Conservation (phyloP, 176 grass and related monocot species). For the Zea luxurians region DNA sequence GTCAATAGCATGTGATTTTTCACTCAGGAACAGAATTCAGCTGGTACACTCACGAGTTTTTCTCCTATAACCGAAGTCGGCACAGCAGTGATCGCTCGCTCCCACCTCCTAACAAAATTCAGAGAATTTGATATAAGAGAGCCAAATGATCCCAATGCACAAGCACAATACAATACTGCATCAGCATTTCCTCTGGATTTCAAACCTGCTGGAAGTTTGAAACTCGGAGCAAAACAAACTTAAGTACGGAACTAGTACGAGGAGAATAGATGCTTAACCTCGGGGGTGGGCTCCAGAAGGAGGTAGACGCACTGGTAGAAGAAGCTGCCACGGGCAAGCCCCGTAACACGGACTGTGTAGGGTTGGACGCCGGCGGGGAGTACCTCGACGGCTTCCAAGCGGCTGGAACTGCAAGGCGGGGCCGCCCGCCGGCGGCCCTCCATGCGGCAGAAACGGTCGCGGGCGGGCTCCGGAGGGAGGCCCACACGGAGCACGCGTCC, state of each 20-base stretch:
- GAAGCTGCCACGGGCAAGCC: slow-evolving; percentile 58
- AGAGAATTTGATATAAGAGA: slow-evolving; percentile 1
- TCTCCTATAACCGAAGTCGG: slow-evolving; percentile 63
- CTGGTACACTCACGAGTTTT: slow-evolving; percentile 52
- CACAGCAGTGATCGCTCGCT: slow-evolving; percentile 62
- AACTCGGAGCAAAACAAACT: background rate
- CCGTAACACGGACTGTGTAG: slow-evolving; percentile 58
- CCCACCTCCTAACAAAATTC: slow-evolving; percentile 55
- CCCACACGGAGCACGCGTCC: slow-evolving; percentile 89
- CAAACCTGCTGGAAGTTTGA: background rate
- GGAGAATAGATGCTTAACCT: slow-evolving; percentile 41
- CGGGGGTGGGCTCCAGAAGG: slow-evolving; percentile 67
- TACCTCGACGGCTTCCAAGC: slow-evolving; percentile 47
- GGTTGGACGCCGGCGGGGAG: slow-evolving; percentile 53
- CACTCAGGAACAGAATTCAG: background rate
- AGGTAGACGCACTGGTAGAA: slow-evolving; percentile 97
- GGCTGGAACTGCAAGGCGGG: slow-evolving; percentile 66
- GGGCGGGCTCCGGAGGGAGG: slow-evolving; percentile 60
- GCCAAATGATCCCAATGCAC: background rate
- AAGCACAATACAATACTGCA: background rate
- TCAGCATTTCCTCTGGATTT: background rate
- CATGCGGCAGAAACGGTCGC: slow-evolving; percentile 68
- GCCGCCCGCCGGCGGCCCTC: slow-evolving; percentile 65
- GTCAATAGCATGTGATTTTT: slow-evolving; percentile 9
- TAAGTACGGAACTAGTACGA: background rate